phyloP scores from a whole-genome alignment of 768 basidiomycete genomes.

The Trametes cinnabarina region DNA sequence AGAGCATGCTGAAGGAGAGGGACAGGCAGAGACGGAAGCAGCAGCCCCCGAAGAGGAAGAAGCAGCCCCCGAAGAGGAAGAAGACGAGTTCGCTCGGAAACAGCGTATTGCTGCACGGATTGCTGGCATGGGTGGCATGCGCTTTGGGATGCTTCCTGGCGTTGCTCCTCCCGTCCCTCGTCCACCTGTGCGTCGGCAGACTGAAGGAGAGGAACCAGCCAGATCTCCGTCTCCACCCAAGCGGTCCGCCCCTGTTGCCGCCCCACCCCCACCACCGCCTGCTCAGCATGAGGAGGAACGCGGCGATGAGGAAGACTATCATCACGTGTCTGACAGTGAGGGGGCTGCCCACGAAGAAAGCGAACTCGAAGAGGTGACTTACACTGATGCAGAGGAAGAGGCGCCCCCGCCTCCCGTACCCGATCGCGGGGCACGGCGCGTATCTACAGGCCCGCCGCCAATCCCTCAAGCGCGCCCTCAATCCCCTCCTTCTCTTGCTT shows the following conservation, averaged over 20 bases:
- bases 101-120: conserved; percentile 54
- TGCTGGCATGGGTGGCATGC: conserved; percentile 55
- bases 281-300: conserved; percentile 35
- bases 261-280: conserved; percentile 20
- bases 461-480: conserved; percentile 12
- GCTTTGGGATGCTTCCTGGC: conserved; percentile 52
- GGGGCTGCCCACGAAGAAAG: conserved; percentile 70
- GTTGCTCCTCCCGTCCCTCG: conserved; percentile 25
- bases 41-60: conserved; percentile 40
- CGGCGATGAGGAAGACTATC: conserved; percentile 38
- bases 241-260: conserved; percentile 18
- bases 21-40: conserved; percentile 27
- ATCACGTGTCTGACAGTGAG: conserved; percentile 53
- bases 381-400: conserved; percentile 49
- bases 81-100: conserved; percentile 59
- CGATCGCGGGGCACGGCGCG: conserved; percentile 39
- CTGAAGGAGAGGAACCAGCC: conserved; percentile 7
- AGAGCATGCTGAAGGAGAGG: conserved; percentile 23
- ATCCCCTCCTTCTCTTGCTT: conserved; percentile 23
- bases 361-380: conserved; percentile 63
- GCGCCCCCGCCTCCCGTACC: conserved; percentile 54
- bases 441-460: conserved; percentile 20
- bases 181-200: conserved; percentile 17
- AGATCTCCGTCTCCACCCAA: conserved; percentile 18
- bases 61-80: conserved; percentile 43